phyloP scores from a whole-genome alignment of 2,329 filamentous ascomycete genomes.

The Ustulina deusta region DNA sequence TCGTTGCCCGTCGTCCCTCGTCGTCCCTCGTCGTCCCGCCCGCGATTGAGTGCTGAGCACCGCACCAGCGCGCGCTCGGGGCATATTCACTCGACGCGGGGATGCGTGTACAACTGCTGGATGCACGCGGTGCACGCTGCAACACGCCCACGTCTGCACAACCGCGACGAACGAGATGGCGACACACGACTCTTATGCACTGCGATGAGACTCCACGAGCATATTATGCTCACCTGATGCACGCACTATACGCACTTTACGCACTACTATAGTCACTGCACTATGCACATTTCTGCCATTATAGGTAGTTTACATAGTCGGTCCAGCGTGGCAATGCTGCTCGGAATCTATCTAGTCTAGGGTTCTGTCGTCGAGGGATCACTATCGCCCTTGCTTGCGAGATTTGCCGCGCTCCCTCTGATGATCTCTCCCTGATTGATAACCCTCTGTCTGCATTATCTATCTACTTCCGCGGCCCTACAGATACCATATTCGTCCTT shows the following conservation, averaged over 20 bases:
- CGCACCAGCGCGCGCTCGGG: conserved; percentile 11
- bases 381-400: conserved; percentile 10
- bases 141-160: conserved; percentile 41
- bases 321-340: conserved; percentile 22
- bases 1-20: no score
- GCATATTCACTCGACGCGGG: conserved; percentile 27
- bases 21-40: not conserved
- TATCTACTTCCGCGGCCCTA: not conserved
- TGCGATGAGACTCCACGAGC: conserved; percentile 34
- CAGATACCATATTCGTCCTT: conserved; percentile 3
- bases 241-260: conserved; percentile 22
- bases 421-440: conserved; percentile 23
- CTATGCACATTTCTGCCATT: not conserved
- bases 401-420: not conserved
- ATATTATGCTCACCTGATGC: conserved; percentile 33
- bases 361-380: not conserved
- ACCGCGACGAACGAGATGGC: conserved; percentile 46
- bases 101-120: conserved; percentile 29
- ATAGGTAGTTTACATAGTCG: not conserved
- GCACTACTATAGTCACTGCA: no score
- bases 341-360: conserved; percentile 6
- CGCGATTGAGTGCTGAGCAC: conserved; percentile 14
- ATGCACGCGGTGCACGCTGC: conserved; percentile 43
- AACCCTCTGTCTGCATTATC: conserved; percentile 1
- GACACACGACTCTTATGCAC: conserved; percentile 40